Base-by-base conservation (phyloP, 305 asterid genomes). In the Fraxinus albicans region DNA sequence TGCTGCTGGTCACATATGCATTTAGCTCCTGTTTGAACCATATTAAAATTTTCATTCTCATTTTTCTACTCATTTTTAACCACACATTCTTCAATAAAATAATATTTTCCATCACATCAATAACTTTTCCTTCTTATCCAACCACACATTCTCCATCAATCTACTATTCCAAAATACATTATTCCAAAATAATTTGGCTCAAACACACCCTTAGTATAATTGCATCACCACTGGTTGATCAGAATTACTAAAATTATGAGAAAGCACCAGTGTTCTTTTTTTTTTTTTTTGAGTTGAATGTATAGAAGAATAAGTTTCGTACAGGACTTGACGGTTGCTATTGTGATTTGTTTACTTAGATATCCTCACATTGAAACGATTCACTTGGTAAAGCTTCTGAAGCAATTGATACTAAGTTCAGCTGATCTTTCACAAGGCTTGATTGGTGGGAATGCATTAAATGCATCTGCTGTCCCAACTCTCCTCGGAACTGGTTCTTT, bases 321-420 rank as follows among this genome's bases (percentile, higher is more conserved):
- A 58, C 27, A 58, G 8, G 67, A n/a, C 67, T 69, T 80, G 78
- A 74, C 72, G 60, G 47, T 73, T 81, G 55, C 42, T 34, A 79
- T 17, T 53, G 38, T 76, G 76, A 76, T 78, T 67, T 83, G 44
- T 84, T 65, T 83, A 74, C 79, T 35, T 81, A 96, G 99, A 97
- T 89, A 93, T 87, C 95, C 98, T 80, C 96, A 94, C 83, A 91
- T 97, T 84, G 96, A 87, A 85, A 93, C 89, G 73, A 96, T 95
- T 88, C 99, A 97, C 94, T 90, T 97, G 93, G 95, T 97, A 83
- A 97, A 92, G 93, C 98, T 97, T 83, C 90, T 97, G 89, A 94
- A 94, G 90, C 97, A 93, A 84, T 88, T 94, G 83, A 88, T 97
- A 80, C 85, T 89, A 84, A 91, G 90, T 86, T 91, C 94, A 77